Evolutionary conservation across 1,284 basidiomycete genomes (phyloP), one percentile per base, ranked within the genome.

Genomic region (Ganoderma lucidum): DNA sequence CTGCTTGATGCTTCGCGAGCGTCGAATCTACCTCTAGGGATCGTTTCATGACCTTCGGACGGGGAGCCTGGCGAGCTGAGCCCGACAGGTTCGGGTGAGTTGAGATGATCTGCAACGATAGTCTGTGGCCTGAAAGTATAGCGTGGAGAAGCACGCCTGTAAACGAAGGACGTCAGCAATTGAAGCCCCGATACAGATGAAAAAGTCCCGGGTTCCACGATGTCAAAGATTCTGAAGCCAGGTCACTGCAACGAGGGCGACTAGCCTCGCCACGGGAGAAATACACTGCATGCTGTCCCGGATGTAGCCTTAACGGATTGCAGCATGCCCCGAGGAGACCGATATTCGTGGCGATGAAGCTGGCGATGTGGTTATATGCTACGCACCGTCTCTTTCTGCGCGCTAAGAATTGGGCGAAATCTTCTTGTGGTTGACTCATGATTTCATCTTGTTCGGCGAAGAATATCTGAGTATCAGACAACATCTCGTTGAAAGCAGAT

Each of bases 401-500:
- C 66, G 72, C 64, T 61, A 83, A 66, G 65, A 81, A 85, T 53
- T 81, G 76, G 12, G 81, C 78, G 42, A 80, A 71, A 30, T 81
- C 80, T 70, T 88, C 87, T 48, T 88, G 84, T n/a, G 86, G 84
- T 19, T 86, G 70, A 56, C 80, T 83, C 86, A 90, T 86, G 17
- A 81, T 83, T 64, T 80, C 79, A 64, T 89, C 85, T 76, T 86
- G 85, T 77, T 89, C 87, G 8, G 75, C 77, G 72, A 86, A 90
- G 72, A 87, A 90, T 0, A 77, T 75, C 15, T 86, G 80, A 5
- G 83, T 4, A 19, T 74, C 70, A 14, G 63, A 55, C 72, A 73
- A 70, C 2, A 28, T 48, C 5, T 9, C 6, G 51, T 14, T 9
- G 32, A 48, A 58, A 19, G 62, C 30, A 42, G 42, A 44, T n/a